Percentiles rank a stretch among this genome's conserved stretches.
phyloP scores from a whole-genome alignment of 495 filamentous ascomycete species.

The Xylaria telfairii region DNA sequence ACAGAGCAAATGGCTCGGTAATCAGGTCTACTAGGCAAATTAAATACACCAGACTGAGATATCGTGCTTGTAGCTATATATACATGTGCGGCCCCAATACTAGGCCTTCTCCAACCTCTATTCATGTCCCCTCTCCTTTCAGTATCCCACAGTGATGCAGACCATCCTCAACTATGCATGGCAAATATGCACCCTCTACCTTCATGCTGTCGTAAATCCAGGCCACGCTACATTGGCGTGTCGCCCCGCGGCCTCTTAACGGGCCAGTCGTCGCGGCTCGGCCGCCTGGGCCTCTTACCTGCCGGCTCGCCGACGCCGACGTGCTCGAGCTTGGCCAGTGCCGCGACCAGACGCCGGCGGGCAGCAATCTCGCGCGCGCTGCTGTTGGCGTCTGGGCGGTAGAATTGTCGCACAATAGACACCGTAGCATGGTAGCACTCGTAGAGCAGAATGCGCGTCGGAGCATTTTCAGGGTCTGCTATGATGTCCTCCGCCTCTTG shows the following conservation, averaged over 20 bases:
- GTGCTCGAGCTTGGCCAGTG: constrained; percentile 45
- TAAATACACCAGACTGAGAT: constrained; percentile 2
- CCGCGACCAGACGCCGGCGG: constrained; percentile 49
- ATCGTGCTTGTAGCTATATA: not conserved
- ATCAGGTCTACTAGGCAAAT: not conserved
- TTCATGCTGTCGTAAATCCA: not conserved
- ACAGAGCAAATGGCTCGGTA: not conserved
- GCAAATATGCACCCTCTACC: too few relatives aligned
- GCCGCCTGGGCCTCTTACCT: constrained; percentile 37
- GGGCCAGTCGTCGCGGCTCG: constrained; percentile 38
- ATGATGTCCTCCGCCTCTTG: constrained; percentile 34
- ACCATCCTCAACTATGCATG: not conserved
- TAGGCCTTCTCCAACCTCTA: not conserved
- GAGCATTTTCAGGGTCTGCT: constrained; percentile 43
- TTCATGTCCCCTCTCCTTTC: not conserved
- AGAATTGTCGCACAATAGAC: constrained; percentile 54
- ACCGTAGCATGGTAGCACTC: constrained; percentile 55
- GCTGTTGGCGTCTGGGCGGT: constrained; percentile 50
- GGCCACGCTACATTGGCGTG: constrained; percentile 1
- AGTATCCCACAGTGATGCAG: not conserved
- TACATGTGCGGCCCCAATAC: not conserved
- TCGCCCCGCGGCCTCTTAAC: constrained; percentile 35
- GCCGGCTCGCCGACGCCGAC: constrained; percentile 33
- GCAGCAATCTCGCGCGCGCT: constrained; percentile 54
- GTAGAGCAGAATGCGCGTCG: constrained; percentile 52